Evolutionary conservation across 2,329 filamentous ascomycete genomes (phyloP).

Genomic region (Septoria linicola): DNA sequence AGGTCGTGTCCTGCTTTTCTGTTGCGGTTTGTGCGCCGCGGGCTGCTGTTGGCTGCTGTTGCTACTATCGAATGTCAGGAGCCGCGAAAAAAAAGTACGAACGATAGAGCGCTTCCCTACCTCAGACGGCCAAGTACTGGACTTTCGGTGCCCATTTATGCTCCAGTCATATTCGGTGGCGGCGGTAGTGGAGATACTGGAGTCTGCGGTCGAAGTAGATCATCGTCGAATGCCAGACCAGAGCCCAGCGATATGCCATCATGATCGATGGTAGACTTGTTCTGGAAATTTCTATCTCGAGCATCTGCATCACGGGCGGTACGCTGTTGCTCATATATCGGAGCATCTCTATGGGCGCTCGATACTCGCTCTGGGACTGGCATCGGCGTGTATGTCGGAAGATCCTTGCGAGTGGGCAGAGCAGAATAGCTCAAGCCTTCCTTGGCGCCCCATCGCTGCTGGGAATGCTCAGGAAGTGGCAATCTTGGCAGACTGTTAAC

Average conservation of each 20-base stretch:
- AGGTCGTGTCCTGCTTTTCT: neutral
- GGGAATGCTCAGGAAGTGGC: no score
- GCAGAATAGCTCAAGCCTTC: neutral
- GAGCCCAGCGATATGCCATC: slow-evolving; percentile 1
- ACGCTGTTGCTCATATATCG: neutral
- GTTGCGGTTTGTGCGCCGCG: neutral
- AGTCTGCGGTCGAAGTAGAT: slow-evolving; percentile 8
- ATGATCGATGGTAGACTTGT: neutral
- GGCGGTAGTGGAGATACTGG: neutral
- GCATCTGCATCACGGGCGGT: neutral
- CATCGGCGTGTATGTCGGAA: slow-evolving; percentile 8
- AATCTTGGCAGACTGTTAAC: no score
- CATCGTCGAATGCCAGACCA: slow-evolving; percentile 9
- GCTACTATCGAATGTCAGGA: neutral
- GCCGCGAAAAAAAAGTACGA: neutral
- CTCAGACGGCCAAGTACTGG: slow-evolving; percentile 5
- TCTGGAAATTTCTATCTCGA: neutral
- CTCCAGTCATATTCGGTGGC: neutral
- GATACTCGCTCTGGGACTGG: slow-evolving; percentile 11
- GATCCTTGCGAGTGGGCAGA: neutral
- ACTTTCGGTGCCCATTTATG: neutral
- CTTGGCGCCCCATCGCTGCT: neutral
- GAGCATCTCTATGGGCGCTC: slow-evolving; percentile 6
- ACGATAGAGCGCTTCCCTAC: neutral
- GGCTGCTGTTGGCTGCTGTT: neutral